Evolutionary conservation across 1,284 basidiomycete genomes (phyloP).

Genomic region (Kwoniella shivajii): DNA sequence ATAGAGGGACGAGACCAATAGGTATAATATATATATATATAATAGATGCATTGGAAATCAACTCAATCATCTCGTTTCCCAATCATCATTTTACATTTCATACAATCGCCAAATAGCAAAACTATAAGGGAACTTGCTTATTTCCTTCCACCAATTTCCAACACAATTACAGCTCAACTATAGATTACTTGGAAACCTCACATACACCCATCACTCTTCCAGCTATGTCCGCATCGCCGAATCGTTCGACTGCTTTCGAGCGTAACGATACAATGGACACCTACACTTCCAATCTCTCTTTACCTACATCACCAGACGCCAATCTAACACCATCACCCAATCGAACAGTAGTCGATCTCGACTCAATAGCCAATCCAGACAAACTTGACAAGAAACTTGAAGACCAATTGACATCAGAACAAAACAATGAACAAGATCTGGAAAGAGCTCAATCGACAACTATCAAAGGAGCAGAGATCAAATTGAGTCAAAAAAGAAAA

Average conservation of each 20-base stretch:
- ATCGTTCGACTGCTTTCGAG: not conserved
- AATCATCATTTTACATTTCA: not conserved
- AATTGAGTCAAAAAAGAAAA: slow-evolving; percentile 28
- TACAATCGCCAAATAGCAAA: not conserved
- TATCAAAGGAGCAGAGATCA: slow-evolving; percentile 11
- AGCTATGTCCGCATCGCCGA: not conserved
- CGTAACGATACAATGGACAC: not conserved
- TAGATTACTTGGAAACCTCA: not conserved
- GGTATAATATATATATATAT: too few species aligned
- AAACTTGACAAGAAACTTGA: not conserved
- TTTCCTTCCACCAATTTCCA: too few species aligned
- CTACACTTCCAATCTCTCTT: not conserved
- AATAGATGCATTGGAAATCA: not conserved
- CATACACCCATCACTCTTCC: not conserved
- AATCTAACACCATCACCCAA: slow-evolving; percentile 2
- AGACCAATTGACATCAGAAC: not conserved
- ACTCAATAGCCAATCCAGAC: not conserved
- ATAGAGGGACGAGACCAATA: too few species aligned
- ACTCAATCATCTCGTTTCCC: not conserved
- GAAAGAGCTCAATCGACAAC: not conserved
- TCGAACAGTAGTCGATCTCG: slow-evolving; percentile 1
- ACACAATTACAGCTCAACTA: too few species aligned
- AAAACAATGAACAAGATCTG: not conserved
- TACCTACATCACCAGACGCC: not conserved
- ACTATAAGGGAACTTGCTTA: not conserved